Evolutionary conservation across 345 rosid genomes (phyloP).

Genomic region (Alliaria petiolata): DNA sequence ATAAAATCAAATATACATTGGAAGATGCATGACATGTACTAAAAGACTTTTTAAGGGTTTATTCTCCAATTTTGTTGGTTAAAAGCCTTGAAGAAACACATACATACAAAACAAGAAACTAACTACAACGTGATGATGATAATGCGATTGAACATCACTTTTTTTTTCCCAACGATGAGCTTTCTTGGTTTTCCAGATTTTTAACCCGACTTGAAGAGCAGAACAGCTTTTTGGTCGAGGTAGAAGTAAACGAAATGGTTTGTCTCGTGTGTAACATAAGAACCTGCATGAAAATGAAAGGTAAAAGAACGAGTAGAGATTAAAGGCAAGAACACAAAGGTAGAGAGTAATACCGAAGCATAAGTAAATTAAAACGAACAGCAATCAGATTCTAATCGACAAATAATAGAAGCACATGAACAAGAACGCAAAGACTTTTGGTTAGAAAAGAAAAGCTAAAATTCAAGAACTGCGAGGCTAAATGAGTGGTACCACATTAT

Average conservation of each 20-base stretch:
- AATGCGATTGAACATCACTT: not conserved
- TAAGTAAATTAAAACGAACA: not conserved
- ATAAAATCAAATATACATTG: conserved; percentile 24
- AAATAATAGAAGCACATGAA: not conserved
- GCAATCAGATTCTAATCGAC: not conserved
- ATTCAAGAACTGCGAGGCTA: not conserved
- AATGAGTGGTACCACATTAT: not conserved
- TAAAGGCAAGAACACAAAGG: not conserved
- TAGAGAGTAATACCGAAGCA: not conserved
- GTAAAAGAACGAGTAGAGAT: not conserved
- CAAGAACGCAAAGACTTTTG: not conserved
- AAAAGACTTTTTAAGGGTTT: not conserved
- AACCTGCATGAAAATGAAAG: conserved; percentile 45
- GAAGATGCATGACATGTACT: conserved; percentile 14
- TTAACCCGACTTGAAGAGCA: conserved; percentile 93
- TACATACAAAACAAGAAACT: conserved; percentile 8
- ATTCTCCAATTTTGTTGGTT: conserved; percentile 13
- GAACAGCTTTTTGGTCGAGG: conserved; percentile 86
- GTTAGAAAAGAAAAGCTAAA: not conserved
- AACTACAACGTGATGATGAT: conserved; percentile 25
- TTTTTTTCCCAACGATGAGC: not conserved
- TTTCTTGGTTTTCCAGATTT: not conserved
- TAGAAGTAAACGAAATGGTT: conserved; percentile 95
- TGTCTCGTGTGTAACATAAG: conserved; percentile 96
- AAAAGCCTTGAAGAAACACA: conserved; percentile 16